These are phyloP conservation scores for Murraya koenigii DNA, from an alignment of 345 rosid species.

Conservation along the genomic window DNA sequence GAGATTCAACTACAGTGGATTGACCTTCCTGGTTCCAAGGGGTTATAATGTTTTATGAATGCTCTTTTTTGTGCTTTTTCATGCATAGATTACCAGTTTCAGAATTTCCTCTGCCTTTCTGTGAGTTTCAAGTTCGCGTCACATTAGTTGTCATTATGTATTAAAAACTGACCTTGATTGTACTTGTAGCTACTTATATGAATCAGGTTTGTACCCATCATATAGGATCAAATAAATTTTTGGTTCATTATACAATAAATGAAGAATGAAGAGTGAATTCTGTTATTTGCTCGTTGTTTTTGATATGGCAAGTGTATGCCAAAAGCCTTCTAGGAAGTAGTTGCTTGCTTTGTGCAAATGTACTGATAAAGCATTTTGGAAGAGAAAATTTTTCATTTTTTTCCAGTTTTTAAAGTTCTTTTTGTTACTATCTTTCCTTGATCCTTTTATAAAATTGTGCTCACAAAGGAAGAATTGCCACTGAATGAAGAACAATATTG, in stretches of 20 bases:
- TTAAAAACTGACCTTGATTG: neutral
- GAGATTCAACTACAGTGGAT: constrained; percentile 89
- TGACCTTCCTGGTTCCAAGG: constrained; percentile 69
- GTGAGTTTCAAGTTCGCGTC: neutral
- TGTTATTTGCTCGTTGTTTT: neutral
- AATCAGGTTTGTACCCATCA: neutral
- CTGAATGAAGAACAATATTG: no score
- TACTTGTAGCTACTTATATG: neutral
- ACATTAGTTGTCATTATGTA: neutral
- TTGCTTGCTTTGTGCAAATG: neutral
- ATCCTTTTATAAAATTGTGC: no score
- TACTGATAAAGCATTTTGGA: neutral
- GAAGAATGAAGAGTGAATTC: neutral
- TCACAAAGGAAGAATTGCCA: no score
- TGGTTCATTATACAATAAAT: neutral
- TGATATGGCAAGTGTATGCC: neutral
- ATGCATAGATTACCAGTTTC: neutral
- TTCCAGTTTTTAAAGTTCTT: neutral
- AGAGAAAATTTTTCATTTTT: neutral
- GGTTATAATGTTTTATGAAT: constrained; percentile 26
- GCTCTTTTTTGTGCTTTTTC: neutral
- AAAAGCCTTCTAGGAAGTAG: neutral
- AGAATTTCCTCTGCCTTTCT: neutral
- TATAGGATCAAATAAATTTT: neutral
- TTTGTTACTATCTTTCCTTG: no score